Evolutionary conservation across 169 alveolate species (phyloP), one percentile per base, ranked within the genome.

Genomic region (Toxoplasma gondii): DNA sequence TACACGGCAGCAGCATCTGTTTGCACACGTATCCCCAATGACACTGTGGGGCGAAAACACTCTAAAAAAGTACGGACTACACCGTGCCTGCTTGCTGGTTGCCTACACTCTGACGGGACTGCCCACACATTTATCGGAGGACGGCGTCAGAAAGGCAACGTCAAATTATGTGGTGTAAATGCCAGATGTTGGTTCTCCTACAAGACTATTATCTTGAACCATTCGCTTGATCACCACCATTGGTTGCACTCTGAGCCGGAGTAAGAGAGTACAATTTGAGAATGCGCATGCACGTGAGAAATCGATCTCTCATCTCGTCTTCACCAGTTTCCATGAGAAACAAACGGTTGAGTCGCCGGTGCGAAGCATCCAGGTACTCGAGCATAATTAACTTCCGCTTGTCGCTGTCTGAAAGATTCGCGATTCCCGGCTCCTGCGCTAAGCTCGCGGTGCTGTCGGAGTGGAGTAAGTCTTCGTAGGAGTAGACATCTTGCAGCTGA

Each of bases 401-500:
- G 88, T 54, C 80, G 44, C 54, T 24, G 82, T 43, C 86, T 29
- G 27, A 36, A 19, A 91, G 67, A 81, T 58, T 44, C 83, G 54
- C 29, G 64, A 91, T 36, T 54, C 88, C 88, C 10, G 94, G 94
- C 49, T 91, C 88, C 67, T 91, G 58, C 22, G 58, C 58, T 7
- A 91, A 67, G 19, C 49, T 45, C n/a, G 91, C 90, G 5, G 94
- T 91, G 54, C 91, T 38, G 41, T 29, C 70, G 19, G 64, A 31
- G 12, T 43, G 49, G 38, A 67, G 94, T 86, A 91, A 27, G 39
- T 84, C 90, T 7, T 53, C 54, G 44, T 67, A 86, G 43, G 81
- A 74, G 34, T 91, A 91, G 36, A 49, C 94, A 38, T 91, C 91
- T 43, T 80, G 94, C 53, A 91, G 91, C 94, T 91, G 83, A 24